Percentiles rank a stretch among this genome's conserved stretches.
These are phyloP conservation scores for Ascochyta viciae-villosae DNA, from an alignment of 2,329 filamentous ascomycete genomes.

Conservation along the genomic window DNA sequence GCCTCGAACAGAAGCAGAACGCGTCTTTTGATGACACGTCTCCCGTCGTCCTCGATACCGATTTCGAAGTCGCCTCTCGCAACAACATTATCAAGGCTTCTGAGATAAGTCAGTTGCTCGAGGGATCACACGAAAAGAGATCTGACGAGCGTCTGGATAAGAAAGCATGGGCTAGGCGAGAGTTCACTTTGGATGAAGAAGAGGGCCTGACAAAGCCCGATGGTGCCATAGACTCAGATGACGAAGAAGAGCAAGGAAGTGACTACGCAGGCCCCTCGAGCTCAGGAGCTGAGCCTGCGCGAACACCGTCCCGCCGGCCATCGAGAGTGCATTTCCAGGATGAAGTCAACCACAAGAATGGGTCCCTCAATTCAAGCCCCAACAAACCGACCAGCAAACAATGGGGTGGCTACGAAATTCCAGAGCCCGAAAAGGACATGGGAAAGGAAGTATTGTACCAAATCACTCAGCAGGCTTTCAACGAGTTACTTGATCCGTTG, in stretches of 20 bases:
- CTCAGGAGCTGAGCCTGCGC: constrained; percentile 5
- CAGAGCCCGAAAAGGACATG: constrained; percentile 80
- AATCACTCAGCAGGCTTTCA: constrained; percentile 89
- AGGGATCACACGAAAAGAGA: constrained; percentile 6
- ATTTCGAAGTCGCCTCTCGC: constrained; percentile 32
- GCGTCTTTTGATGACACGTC: constrained; percentile 42
- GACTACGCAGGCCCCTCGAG: constrained; percentile 13
- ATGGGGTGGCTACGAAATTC: constrained; percentile 80
- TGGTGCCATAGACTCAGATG: constrained; percentile 21
- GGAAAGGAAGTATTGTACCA: constrained; percentile 91
- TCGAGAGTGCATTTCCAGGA: constrained; percentile 82
- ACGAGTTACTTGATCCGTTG: constrained; percentile 85
- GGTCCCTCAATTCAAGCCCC: constrained; percentile 76
- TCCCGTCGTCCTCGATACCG: constrained; percentile 31
- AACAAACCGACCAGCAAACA: constrained; percentile 71
- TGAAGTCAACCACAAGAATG: constrained; percentile 72
- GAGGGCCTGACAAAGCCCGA: constrained; percentile 65
- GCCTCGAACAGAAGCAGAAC: constrained; percentile 40
- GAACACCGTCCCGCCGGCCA: constrained; percentile 71
- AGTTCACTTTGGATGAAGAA: constrained; percentile 86
- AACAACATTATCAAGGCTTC: constrained; percentile 24
- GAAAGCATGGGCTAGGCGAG: constrained; percentile 75
- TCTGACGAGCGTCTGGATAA: constrained; percentile 50
- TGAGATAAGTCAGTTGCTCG: constrained; percentile 18
- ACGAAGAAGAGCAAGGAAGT: constrained; percentile 8